Percentiles rank a stretch among this genome's conserved stretches.
phyloP scores from a whole-genome alignment of 768 basidiomycete genomes.

The Amanita exitialis region DNA sequence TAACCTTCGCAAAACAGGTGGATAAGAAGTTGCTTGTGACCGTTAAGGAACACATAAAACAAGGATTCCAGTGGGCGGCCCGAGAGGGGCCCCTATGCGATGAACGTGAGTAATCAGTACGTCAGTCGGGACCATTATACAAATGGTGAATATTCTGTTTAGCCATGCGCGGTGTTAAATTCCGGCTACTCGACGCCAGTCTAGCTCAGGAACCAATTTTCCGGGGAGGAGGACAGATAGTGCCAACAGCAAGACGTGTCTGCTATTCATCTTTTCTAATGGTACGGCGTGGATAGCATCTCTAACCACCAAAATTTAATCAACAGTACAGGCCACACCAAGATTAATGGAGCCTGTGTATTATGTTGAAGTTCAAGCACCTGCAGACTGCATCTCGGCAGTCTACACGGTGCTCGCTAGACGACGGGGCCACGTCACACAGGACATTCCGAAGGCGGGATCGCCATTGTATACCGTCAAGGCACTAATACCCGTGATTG shows the following conservation, averaged over 20 bases:
- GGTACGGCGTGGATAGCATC: constrained; percentile 38
- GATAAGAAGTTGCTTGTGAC: constrained; percentile 88
- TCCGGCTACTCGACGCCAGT: constrained; percentile 87
- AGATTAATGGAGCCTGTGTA: constrained; percentile 96
- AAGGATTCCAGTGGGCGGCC: constrained; percentile 99
- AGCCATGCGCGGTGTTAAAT: constrained; percentile 99
- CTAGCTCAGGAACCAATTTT: constrained; percentile 95
- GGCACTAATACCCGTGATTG: constrained; percentile 95
- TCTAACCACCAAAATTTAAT: constrained; percentile 6
- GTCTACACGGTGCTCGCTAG: constrained; percentile 98
- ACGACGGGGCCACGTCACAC: constrained; percentile 97
- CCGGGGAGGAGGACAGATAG: constrained; percentile 96
- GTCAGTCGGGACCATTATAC: not conserved
- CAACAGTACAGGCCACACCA: constrained; percentile 66
- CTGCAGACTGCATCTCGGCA: constrained; percentile 96
- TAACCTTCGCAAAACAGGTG: constrained; percentile 33
- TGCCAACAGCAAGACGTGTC: constrained; percentile 96
- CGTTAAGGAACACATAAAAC: constrained; percentile 93
- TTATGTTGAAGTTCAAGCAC: constrained; percentile 99
- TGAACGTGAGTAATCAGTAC: constrained; percentile 69
- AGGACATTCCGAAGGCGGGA: constrained; percentile 96
- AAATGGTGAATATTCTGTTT: constrained; percentile 1
- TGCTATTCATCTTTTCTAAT: constrained; percentile 99
- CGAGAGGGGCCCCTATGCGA: constrained; percentile 97
- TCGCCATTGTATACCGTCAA: constrained; percentile 98